Base-by-base conservation (phyloP, 2,329 filamentous ascomycete species). In the Calonectria naviculata region DNA sequence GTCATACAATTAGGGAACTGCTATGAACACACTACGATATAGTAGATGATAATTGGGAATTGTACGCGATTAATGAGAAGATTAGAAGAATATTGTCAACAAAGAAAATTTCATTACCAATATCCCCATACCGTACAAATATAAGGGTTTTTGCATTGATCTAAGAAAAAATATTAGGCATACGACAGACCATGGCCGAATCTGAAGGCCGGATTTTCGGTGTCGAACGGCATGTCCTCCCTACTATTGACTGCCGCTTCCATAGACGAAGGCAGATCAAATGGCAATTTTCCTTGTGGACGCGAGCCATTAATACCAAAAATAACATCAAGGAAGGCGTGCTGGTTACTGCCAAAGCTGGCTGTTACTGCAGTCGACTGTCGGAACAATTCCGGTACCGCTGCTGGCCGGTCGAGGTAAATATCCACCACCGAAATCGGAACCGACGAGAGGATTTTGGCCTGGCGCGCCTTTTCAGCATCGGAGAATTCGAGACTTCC, bases 191-290 rank as follows among this genome's bases (percentile, higher is more conserved):
- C 81, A 29, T 81, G 76, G 0, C 81, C 81, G 68, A 81, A 81
- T 64, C 71, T 71, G 41, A 82, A 82, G 8, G 80, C 38, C 1
- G 81, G 75, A 31, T 80, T 67, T 29, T 75, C 68, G 0, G 78
- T 78, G 42, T 82, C 79, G 52, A 75, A 82, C 0, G 80, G 75
- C 13, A 81, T 73, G 54, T 82, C 81, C 38, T 79, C 77, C 17
- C 62, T 71, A 0, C 74, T 71, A 10, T 74, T 81, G 54, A 83
- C 81, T 0, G 87, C 86, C 1, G 86, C 86, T 52, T 78, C 81
- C 72, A 83, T 82, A 7, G 84, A 86, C 13, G 83, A 74, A 0
- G 87, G 86, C 38, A 89, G 65, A 74, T 88, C 86, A 75, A 87
- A 78, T 0, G 76, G 76, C 34, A 78, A 21, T 4, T 74, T 70